Base-by-base conservation (phyloP, 768 basidiomycete genomes). In the Saitozyma sp. region DNA sequence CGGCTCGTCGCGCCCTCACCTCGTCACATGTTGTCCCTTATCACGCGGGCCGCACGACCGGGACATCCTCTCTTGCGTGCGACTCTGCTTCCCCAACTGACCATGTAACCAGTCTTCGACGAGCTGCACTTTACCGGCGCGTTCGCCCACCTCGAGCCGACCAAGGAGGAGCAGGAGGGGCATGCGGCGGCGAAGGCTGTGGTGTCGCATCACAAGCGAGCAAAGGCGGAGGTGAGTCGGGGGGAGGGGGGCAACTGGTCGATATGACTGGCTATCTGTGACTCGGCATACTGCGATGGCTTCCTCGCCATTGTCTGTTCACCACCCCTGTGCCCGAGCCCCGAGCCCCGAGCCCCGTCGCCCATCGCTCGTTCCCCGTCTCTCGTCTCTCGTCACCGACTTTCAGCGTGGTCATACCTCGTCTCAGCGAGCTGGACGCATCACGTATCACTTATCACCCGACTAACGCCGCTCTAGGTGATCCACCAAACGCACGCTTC, bases 111-210 rank as follows among this genome's bases (percentile, higher is more conserved):
- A 76, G 74, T 79, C 19, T 77, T 80, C 57, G 77, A 79, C 37
- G 73, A 77, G 50, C 66, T 78, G 9, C 84, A 90, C 57, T 91
- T 87, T 76, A 90, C 87, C 0, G 88, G 88, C 4, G 87, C 89
- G 70, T 89, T 89, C 77, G 62, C 65, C 13, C 70, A 75, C 52
- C 69, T 79, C 54, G 69, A 71, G 11, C 45, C 45, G 6, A 77
- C 73, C 3, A 20, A 52, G 42, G 73, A 85, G 37, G 80, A 83
- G 54, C 86, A 84, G 29, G 69, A 69, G 43, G 74, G 71, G n/a
- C 71, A 74, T 50, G 73, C 62, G 16, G 71, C 70, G 4, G 57
- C 63, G 46, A 56, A 58, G 50, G 73, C 75, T 9, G 65, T 71
- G 6, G 64, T 74, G 13, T 68, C 68, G 38, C 69, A 70, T 54